These are phyloP conservation scores for Ustilago cynodontis DNA, from an alignment of 1,284 basidiomycete species.

Conservation along the genomic window DNA sequence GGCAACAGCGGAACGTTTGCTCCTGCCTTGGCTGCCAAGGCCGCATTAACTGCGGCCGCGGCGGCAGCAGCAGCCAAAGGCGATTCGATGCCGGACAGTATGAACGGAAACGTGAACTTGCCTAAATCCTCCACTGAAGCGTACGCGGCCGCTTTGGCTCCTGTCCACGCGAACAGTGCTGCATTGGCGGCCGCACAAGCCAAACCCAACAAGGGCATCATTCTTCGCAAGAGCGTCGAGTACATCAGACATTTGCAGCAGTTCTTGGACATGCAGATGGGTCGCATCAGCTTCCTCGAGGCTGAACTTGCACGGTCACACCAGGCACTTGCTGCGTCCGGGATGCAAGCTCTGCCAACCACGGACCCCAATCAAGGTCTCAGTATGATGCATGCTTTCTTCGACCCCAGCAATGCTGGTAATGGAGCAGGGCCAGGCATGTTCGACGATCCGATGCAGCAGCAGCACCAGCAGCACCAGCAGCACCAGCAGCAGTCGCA, in stretches of 20 bases:
- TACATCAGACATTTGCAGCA: conserved; percentile 68
- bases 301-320: conserved; percentile 52
- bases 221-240: conserved; percentile 67
- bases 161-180: conserved; percentile 57
- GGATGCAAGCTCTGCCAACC: conserved; percentile 48
- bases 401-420: conserved; percentile 23
- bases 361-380: conserved; percentile 50
- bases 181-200: conserved; percentile 62
- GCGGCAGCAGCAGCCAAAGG: conserved; percentile 44
- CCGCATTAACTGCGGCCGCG: conserved; percentile 45
- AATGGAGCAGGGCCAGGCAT: conserved; percentile 3
- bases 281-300: conserved; percentile 60
- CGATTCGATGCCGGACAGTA: conserved; percentile 17
- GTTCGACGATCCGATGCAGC: conserved; percentile 23
- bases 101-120: conserved; percentile 23
- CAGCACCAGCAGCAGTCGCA: conserved; percentile 21
- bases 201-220: conserved; percentile 70
- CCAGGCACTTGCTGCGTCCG: conserved; percentile 45
- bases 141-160: conserved; percentile 57
- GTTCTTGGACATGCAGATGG: conserved; percentile 64
- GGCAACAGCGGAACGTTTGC: conserved; percentile 59
- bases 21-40: conserved; percentile 52
- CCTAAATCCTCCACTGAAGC: conserved; percentile 49
- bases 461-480: conserved; percentile 30
- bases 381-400: conserved; percentile 52